Conservation (phyloP, 257 asterid species). For the Knoxia roxburghii region DNA sequence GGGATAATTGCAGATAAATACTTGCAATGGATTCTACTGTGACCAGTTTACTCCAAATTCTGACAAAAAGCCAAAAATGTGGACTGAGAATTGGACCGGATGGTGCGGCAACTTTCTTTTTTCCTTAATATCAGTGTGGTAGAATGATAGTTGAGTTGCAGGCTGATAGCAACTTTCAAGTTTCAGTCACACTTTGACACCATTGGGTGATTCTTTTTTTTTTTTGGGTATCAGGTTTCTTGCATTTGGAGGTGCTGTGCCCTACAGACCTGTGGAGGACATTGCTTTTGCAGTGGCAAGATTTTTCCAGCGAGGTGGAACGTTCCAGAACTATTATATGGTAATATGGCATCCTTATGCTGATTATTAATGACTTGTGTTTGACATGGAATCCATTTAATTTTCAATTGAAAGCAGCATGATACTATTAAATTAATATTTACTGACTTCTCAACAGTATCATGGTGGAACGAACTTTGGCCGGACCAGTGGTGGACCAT, state of each 20-base stretch:
- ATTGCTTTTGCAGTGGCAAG: conserved; percentile 88
- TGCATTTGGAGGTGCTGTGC: conserved; percentile 64
- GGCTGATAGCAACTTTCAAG: background rate
- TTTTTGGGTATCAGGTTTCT: conserved; percentile 53
- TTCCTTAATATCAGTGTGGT: background rate
- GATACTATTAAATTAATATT: background rate
- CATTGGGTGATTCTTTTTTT: background rate
- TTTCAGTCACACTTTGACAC: background rate
- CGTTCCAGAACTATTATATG: conserved; percentile 93
- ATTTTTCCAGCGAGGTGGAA: conserved; percentile 87
- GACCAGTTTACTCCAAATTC: conserved; percentile 91
- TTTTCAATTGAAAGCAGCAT: background rate
- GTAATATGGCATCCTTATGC: conserved; percentile 27
- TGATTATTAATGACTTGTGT: background rate
- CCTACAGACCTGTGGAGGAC: conserved; percentile 82
- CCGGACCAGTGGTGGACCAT: conserved; percentile 81
- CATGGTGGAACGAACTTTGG: conserved; percentile 96
- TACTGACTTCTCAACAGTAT: conserved; percentile 39
- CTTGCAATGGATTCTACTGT: conserved; percentile 92
- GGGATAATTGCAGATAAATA: conserved; percentile 53
- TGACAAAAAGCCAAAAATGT: conserved; percentile 66
- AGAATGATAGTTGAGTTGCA: background rate
- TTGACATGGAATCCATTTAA: background rate
- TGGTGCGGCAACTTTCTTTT: conserved; percentile 38
- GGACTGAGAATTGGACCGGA: conserved; percentile 99